Percentiles rank a stretch among this genome's conserved stretches.
Conservation (phyloP, 208 protist species). For the Leishmania martiniquensis region DNA sequence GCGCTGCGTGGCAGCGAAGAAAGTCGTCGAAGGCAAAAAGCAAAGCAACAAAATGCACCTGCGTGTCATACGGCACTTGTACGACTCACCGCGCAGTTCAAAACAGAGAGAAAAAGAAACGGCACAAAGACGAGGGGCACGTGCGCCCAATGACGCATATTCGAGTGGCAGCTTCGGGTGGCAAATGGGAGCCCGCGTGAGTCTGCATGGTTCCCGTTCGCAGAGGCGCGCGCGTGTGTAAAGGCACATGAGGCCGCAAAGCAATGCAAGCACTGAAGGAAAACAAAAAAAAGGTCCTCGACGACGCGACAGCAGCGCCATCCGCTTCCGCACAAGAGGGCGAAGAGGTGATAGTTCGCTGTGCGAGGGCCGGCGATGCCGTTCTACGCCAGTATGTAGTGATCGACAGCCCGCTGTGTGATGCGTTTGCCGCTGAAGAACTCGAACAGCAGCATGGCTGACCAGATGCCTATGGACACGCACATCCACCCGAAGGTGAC, state of each 20-base stretch:
- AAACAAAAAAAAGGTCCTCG: not conserved
- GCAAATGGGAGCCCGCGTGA: not conserved
- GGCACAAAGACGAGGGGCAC: slow-evolving; percentile 20
- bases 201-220: not conserved
- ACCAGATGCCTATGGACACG: slow-evolving; percentile 41
- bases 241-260: not conserved
- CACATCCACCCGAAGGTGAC: slow-evolving; percentile 50
- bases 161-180: not conserved
- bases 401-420: slow-evolving; percentile 40
- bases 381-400: slow-evolving; percentile 37
- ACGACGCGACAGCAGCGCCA: not conserved
- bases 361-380: not conserved
- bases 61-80: not conserved
- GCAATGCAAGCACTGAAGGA: not conserved
- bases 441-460: slow-evolving; percentile 37
- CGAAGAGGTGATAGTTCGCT: not conserved
- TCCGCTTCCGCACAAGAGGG: not conserved
- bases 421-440: slow-evolving; percentile 34
- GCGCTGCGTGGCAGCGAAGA: not conserved
- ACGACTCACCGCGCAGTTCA: not conserved
- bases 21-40: not conserved
- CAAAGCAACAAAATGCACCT: not conserved
- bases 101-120: slow-evolving; percentile 18
- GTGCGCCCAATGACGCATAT: not conserved
- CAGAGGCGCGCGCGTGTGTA: not conserved